Percentiles rank a stretch among this genome's conserved stretches.
Evolutionary conservation across 768 basidiomycete species (phyloP).

Genomic region (Suillus decipiens): DNA sequence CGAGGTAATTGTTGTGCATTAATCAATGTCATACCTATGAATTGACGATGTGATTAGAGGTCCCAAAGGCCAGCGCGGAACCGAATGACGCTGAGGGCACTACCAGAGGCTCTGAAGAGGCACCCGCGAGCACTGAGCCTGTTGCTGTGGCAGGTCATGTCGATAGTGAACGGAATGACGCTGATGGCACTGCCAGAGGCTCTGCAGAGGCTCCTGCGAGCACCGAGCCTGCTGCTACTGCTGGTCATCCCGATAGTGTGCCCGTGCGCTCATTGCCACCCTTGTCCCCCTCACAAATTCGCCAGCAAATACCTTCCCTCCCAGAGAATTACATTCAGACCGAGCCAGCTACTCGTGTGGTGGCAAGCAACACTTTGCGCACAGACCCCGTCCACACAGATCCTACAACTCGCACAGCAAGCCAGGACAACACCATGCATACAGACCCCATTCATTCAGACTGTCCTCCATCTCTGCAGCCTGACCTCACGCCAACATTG

Average conservation of each 20-base stretch:
- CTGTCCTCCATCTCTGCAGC: background rate
- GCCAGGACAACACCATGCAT: constrained; percentile 1
- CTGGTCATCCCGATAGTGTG: background rate
- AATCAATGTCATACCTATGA: background rate
- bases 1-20: background rate
- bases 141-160: background rate
- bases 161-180: background rate
- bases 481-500: background rate
- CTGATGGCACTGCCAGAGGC: too few species aligned
- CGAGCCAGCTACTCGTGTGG: background rate
- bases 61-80: background rate
- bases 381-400: background rate
- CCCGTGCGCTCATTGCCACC: background rate
- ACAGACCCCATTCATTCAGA: background rate
- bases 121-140: background rate
- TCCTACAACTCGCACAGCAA: background rate
- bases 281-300: background rate
- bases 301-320: background rate
- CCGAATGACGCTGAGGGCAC: background rate
- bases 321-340: background rate
- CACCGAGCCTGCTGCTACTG: background rate
- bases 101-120: background rate
- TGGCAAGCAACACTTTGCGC: background rate
- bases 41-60: background rate
- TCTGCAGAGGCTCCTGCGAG: too few species aligned